Evolutionary conservation across 495 filamentous ascomycete species (phyloP).

Genomic region (Neurospora sp.): DNA sequence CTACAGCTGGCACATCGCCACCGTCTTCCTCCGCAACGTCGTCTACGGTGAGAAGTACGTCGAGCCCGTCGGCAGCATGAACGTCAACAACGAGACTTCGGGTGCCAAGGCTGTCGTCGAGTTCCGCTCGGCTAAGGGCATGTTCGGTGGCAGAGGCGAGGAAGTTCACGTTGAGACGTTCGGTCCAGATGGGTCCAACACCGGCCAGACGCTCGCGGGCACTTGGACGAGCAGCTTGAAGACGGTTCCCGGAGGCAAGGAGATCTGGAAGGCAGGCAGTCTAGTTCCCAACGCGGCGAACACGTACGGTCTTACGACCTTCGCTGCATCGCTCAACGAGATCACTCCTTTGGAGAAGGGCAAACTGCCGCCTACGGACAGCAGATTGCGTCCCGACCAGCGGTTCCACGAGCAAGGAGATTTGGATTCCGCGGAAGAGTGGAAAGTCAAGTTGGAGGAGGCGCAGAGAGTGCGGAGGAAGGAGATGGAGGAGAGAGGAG

Average conservation of each 20-base stretch:
- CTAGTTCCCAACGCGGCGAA: constrained; percentile 66
- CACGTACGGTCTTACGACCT: constrained; percentile 78
- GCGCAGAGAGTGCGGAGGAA: constrained; percentile 66
- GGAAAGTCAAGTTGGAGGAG: constrained; percentile 80
- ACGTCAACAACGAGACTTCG: constrained; percentile 67
- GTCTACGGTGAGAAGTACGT: constrained; percentile 98
- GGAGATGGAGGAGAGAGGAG: constrained; percentile 62
- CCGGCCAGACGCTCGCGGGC: constrained; percentile 56
- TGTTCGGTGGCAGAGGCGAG: constrained; percentile 92
- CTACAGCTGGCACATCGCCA: constrained; percentile 77
- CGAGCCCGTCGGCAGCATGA: constrained; percentile 84
- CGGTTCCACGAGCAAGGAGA: constrained; percentile 73
- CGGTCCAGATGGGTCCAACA: constrained; percentile 49
- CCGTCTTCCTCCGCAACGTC: constrained; percentile 86
- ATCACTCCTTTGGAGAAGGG: constrained; percentile 68
- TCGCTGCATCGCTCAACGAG: constrained; percentile 82
- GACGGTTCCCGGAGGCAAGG: constrained; percentile 49
- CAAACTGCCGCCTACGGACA: constrained; percentile 69
- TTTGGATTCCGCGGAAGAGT: constrained; percentile 70
- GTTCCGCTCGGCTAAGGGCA: constrained; percentile 77
- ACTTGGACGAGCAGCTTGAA: constrained; percentile 74
- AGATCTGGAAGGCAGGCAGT: constrained; percentile 67
- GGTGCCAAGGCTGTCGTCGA: constrained; percentile 70
- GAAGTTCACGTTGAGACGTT: constrained; percentile 70
- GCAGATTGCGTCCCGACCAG: constrained; percentile 81